These are phyloP conservation scores for Cubamyces lactineus DNA, from an alignment of 768 basidiomycete genomes.

Conservation along the genomic window DNA sequence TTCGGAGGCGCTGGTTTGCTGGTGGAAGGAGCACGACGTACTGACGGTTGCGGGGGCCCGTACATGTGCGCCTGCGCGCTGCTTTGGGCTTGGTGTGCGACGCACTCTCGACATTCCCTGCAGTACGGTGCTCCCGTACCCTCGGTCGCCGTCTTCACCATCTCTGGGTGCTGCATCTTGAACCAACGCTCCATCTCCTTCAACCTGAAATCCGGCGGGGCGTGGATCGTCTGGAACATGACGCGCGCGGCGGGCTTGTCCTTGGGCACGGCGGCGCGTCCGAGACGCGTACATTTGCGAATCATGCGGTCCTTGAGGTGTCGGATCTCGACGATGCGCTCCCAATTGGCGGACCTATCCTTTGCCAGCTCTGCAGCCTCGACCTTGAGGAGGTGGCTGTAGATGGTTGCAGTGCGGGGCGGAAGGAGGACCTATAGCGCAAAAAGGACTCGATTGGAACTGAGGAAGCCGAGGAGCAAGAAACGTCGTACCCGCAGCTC, in stretches of 20 bases:
- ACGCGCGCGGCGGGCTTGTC: conserved; percentile 42
- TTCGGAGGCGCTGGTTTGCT: conserved; percentile 6
- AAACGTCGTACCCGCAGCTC: conserved; percentile 60
- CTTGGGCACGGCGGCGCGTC: conserved; percentile 48
- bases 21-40: conserved; percentile 19
- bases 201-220: conserved; percentile 71
- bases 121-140: conserved; percentile 22
- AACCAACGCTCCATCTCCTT: conserved; percentile 85
- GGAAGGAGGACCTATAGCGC: conserved; percentile 56
- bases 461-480: background rate
- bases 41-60: conserved; percentile 1
- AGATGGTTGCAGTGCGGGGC: conserved; percentile 65
- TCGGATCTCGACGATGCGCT: conserved; percentile 72
- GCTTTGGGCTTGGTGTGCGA: conserved; percentile 17
- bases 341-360: conserved; percentile 61
- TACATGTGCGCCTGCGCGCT: conserved; percentile 17
- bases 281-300: conserved; percentile 72
- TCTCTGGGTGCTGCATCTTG: conserved; percentile 45
- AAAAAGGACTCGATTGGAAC: conserved; percentile 12
- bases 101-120: conserved; percentile 28
- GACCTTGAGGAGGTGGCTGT: conserved; percentile 64
- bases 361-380: conserved; percentile 65
- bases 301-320: conserved; percentile 83
- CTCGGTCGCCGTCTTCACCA: conserved; percentile 13
- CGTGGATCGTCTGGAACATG: conserved; percentile 67